Evolutionary conservation across 2,329 filamentous ascomycete genomes (phyloP).

Genomic region (Alternaria hordeiaustralica): DNA sequence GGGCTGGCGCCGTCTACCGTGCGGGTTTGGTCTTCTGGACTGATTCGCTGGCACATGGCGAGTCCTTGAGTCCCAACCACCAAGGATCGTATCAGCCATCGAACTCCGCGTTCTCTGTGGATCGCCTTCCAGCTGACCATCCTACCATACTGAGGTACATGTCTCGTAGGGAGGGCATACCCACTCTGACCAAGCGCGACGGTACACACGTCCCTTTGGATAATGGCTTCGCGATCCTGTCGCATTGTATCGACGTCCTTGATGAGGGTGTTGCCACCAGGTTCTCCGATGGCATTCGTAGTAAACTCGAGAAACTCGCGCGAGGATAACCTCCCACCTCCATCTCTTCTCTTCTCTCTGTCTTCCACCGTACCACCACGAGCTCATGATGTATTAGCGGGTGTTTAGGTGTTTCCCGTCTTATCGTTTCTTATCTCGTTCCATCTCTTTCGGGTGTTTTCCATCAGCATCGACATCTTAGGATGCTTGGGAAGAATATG

Average conservation of each 20-base stretch:
- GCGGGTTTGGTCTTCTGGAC: conserved; percentile 53
- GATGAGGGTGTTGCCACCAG: conserved; percentile 60
- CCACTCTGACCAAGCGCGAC: conserved; percentile 59
- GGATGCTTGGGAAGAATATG: conserved; percentile 19
- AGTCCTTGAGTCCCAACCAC: conserved; percentile 48
- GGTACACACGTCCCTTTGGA: conserved; percentile 57
- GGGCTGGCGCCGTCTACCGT: conserved; percentile 74
- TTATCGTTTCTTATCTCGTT: conserved; percentile 3
- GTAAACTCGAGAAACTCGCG: conserved; percentile 59
- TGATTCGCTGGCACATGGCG: conserved; percentile 63
- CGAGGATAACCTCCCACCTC: conserved; percentile 26
- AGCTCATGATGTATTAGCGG: conserved; percentile 9
- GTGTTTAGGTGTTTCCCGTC: conserved; percentile 5
- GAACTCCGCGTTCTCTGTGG: conserved; percentile 56
- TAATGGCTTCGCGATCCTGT: conserved; percentile 57
- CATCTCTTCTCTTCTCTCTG: conserved; percentile 5
- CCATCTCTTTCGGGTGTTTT: conserved; percentile 21
- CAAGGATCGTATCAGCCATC: conserved; percentile 44
- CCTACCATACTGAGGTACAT: conserved; percentile 59
- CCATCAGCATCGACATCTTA: conserved; percentile 20
- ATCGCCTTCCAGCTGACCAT: conserved; percentile 59
- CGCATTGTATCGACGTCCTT: conserved; percentile 60
- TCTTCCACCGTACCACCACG: neutral
- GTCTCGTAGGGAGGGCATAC: conserved; percentile 60
- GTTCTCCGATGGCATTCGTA: conserved; percentile 62